Base-by-base conservation (phyloP, 2,329 filamentous ascomycete species). In the Coniella vitis region DNA sequence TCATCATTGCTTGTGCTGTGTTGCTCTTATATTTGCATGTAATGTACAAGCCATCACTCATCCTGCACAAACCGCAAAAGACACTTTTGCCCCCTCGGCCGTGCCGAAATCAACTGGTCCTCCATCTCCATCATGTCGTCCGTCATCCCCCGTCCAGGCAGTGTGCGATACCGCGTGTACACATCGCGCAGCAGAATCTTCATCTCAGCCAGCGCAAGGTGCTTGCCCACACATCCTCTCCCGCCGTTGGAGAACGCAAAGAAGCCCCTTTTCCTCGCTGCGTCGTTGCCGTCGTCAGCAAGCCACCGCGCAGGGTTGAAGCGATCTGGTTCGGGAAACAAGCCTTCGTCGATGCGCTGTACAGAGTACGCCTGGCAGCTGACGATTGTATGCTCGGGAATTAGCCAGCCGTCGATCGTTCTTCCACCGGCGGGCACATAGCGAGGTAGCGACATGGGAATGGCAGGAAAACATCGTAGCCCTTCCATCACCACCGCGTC, bases 241-340 rank as follows among this genome's bases (percentile, higher is more conserved):
- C 79, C 82, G 4, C 83, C 83, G 41, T 71, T 77, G 7, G 80
- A 75, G 67, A 86, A 86, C 0, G 83, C 76, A 68, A 84, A 85
- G 58, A 83, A 78, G 7, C 79, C 59, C 38, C 78, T 69, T 56
- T 78, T 78, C 49, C 79, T 72, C 58, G 91, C 86, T 51, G 84
- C 75, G 57, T 91, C 87, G 3, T 35, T 19, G 2, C 87, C 88
- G 39, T 83, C 76, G 8, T 76, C 73, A 14, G 76, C 80, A 55
- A 95, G 78, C 90, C 90, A 96, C 56, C 91, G 77, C 49, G 91
- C 86, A 0, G 90, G 90, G 44, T 83, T 74, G 61, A 90, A 96
- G 5, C 65, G 67, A 52, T 95, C 86, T 0, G 90, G 86, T 38
- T 90, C 76, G 1, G 84, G 81, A 62, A 94, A 97, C 1, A 89